Evolutionary conservation across 371 early-diverging fungal genomes (phyloP).

Genomic region (Mortierella sp.): DNA sequence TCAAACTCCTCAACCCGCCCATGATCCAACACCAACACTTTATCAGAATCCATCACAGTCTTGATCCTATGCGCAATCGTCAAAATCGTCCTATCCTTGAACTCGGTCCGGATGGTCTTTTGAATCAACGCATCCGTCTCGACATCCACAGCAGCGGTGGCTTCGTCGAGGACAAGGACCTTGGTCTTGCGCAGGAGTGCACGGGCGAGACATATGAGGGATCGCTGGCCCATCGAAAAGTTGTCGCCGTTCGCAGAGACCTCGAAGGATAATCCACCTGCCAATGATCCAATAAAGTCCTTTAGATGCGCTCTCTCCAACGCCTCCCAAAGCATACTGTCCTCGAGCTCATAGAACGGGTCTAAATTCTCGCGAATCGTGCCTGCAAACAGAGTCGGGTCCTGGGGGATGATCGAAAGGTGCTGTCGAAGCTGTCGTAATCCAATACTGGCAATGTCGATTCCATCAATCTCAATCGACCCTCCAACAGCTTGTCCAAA

Average conservation of each 20-base stretch:
- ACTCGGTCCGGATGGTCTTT: slow-evolving; percentile 81
- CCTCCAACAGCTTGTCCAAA: slow-evolving; percentile 65
- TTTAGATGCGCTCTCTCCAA: slow-evolving; percentile 70
- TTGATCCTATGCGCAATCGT: slow-evolving; percentile 82
- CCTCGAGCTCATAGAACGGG: slow-evolving; percentile 72
- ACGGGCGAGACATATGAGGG: slow-evolving; percentile 91
- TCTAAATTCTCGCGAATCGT: slow-evolving; percentile 82
- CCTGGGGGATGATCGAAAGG: slow-evolving; percentile 87
- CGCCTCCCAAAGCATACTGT: slow-evolving; percentile 82
- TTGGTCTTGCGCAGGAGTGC: slow-evolving; percentile 82
- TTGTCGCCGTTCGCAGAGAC: slow-evolving; percentile 82
- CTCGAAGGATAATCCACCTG: slow-evolving; percentile 36
- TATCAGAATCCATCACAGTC: slow-evolving; percentile 92
- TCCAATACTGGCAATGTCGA: slow-evolving; percentile 72
- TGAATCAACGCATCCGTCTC: slow-evolving; percentile 84
- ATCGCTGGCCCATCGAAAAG: slow-evolving; percentile 90
- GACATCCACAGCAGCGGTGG: slow-evolving; percentile 84
- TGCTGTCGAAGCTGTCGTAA: slow-evolving; percentile 77
- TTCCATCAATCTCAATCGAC: slow-evolving; percentile 74
- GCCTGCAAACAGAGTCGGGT: slow-evolving; percentile 83
- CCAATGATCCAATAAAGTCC: slow-evolving; percentile 63
- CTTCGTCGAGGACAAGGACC: slow-evolving; percentile 89
- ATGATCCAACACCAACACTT: slow-evolving; percentile 84
- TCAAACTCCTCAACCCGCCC: slow-evolving; percentile 85
- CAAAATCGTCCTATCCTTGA: slow-evolving; percentile 70